Base-by-base conservation (phyloP, 2,329 filamentous ascomycete species). In the Juglanconis sp. region DNA sequence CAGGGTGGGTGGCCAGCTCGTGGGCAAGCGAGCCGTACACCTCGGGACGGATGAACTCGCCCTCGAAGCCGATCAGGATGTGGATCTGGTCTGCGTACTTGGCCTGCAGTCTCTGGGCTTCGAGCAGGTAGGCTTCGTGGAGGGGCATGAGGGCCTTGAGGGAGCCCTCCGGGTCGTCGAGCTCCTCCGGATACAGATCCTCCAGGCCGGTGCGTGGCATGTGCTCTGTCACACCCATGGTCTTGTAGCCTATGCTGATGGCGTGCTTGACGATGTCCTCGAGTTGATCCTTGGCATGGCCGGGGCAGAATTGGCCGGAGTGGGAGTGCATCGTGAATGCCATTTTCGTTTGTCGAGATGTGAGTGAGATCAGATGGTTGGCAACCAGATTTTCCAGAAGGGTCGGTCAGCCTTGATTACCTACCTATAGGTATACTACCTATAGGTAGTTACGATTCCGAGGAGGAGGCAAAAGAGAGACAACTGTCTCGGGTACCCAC, bases 281-380 rank as follows among this genome's bases (percentile, higher is more conserved):
- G 9, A 99, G 84, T 24, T 86, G 83, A 72, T 96, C 87, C 71
- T 89, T 87, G 54, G 95, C 95, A 78, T 99, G 95, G 67, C 89
- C 86, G 9, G 88, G 88, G 78, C 95, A 99, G 79, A 99, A 99
- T 73, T 99, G 91, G 65, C 95, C 95, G 42, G 95, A 98, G 77
- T 99, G 95, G 71, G 92, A 96, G 76, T 99, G 95, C 80, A 98
- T 96, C 4, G 95, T 96, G 78, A 96, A 96, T 1, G 94, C 93
- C 95, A 98, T 98, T 15, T 46, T 50, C 46, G 11, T 30, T 13
- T n/a, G 17, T 24, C 3, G n/a, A 8, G 46, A 32, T 50, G 49
- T 7, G 44, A 34, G 15, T 44, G 40, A 15, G 9, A 7, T 47
- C 7, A 15, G 4, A 32, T 17, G 10, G 30, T 15, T 49, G 13